Evolutionary conservation across 805 yeast species (phyloP).

Genomic region (Saccharomyces jurei): DNA sequence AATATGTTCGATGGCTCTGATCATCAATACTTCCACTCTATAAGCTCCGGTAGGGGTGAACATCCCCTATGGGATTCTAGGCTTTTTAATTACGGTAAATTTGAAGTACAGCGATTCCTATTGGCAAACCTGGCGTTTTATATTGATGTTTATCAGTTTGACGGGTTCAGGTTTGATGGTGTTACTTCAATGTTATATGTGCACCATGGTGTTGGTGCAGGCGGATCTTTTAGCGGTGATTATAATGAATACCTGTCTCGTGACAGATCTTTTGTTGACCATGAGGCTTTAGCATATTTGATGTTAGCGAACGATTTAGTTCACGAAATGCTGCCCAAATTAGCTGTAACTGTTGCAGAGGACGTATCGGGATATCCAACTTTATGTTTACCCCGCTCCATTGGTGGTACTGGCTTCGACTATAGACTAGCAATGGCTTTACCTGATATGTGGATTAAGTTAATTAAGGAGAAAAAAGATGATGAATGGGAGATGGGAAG

Average conservation of each 20-base stretch:
- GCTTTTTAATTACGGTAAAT: slow-evolving; percentile 81
- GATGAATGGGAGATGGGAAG: slow-evolving; percentile 87
- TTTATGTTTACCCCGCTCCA: slow-evolving; percentile 59
- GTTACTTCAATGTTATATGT: slow-evolving; percentile 87
- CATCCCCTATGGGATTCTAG: slow-evolving; percentile 97
- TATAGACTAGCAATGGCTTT: slow-evolving; percentile 93
- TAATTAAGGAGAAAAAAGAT: slow-evolving; percentile 73
- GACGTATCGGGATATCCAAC: slow-evolving; percentile 98
- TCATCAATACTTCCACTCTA: slow-evolving; percentile 82
- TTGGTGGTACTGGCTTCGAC: slow-evolving; percentile 91
- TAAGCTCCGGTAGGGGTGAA: slow-evolving; percentile 67
- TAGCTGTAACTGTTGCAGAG: slow-evolving; percentile 79
- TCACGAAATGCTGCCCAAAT: slow-evolving; percentile 41
- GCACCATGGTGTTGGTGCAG: slow-evolving; percentile 87
- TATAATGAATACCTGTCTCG: slow-evolving; percentile 79
- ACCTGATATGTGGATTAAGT: slow-evolving; percentile 98
- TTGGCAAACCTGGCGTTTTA: slow-evolving; percentile 78
- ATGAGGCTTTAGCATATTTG: slow-evolving; percentile 77
- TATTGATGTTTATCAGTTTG: slow-evolving; percentile 76
- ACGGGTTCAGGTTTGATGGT: slow-evolving; percentile 95
- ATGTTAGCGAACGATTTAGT: slow-evolving; percentile 86
- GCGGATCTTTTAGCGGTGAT: slow-evolving; percentile 79
- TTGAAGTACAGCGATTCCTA: slow-evolving; percentile 83
- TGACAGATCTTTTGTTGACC: slow-evolving; percentile 66
- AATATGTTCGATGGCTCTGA: slow-evolving; percentile 93